Evolutionary conservation across 257 asterid genomes (phyloP), one percentile per base, ranked within the genome.

Genomic region (Solanum rostratum): DNA sequence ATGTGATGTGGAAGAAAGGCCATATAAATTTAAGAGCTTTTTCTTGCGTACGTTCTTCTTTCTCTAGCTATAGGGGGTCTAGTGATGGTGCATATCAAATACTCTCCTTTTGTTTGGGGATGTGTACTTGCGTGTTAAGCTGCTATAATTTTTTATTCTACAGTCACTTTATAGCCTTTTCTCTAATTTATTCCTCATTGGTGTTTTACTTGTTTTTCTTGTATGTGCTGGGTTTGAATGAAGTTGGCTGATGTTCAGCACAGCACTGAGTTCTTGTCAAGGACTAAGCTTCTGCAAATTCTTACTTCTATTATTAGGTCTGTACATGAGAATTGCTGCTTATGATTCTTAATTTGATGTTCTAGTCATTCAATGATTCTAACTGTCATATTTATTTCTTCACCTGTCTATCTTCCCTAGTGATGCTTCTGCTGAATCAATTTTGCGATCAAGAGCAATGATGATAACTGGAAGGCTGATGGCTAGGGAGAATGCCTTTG

Each of bases 371-470:
- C 39, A 81, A 37, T 81, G 39, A 81, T 33, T 81, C 24, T 41
- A 37, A 59, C 16, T 59, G 39, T 60, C 60, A 8, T 60, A 81
- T 41, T 22, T 62, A 7, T 20, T 59, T 45, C 84, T 60, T 27
- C 39, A 43, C 43, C 22, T 84, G 86, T 84, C 18, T 43, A 16
- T 84, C 57, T 81, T 86, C 59, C 55, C 63, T 81, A 95, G 98
- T 91, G 89, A 90, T 91, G 93, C 73, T 82, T 90, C 94, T 63
- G 88, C 97, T 59, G 98, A 94, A 19, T 89, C 98, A 82, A 89
- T 92, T 69, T 90, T 94, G 87, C 92, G 98, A 91, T 94, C 98
- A 69, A 93, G 99, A 90, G 93, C 98, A 79, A 91, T 95, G 98
- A 88, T 90, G 96, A 93, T 94, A 88, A 88, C 94, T 78, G 99